Base-by-base conservation (phyloP, 2,329 filamentous ascomycete genomes). In the Beauveria pseudobassiana region DNA sequence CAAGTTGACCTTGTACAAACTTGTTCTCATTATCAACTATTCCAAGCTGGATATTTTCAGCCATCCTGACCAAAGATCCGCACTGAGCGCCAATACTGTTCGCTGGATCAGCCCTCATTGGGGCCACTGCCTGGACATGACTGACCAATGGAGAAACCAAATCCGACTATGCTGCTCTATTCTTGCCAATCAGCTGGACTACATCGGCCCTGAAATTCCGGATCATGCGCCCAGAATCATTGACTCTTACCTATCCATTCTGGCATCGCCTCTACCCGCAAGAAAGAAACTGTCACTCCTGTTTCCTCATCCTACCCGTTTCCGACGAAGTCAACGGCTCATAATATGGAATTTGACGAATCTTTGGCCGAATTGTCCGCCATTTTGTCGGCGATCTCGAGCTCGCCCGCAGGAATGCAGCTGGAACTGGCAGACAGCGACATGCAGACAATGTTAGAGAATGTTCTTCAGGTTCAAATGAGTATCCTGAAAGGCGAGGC, bases 91-190 rank as follows among this genome's bases (percentile, higher is more conserved):
- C 51, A 96, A 92, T 69, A 97, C 92, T 3, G 87, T 93, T 50
- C 81, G 89, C 64, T 99, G 95, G 95, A 87, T 99, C 62, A 87
- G 88, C 14, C 93, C 93, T 4, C 93, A 98, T 73, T 99, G 95
- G 95, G 93, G 93, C 14, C 85, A 86, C 64, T 84, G 82, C 0
- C 82, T 84, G 4, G 80, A 87, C 30, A 85, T 93, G 10, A 92
- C 86, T 3, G 88, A 93, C 42, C 90, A 96, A 69, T 98, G 92
- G 86, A 89, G 88, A 65, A 91, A 96, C 24, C 95, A 98, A 75
- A 90, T 98, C 20, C 89, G 95, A 18, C 79, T 99, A 18, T 96
- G 93, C 74, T 96, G 92, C 75, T 96, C 93, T 1, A 89, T 99
- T 40, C 81, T 99, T 42, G 91, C 93, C 9, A 92, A 90, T 64